A percentile compares a stretch with the other conserved stretches of the same genome.
These are phyloP conservation scores for Venturia carpophila DNA, from an alignment of 2,329 filamentous ascomycete species.

Conservation along the genomic window DNA sequence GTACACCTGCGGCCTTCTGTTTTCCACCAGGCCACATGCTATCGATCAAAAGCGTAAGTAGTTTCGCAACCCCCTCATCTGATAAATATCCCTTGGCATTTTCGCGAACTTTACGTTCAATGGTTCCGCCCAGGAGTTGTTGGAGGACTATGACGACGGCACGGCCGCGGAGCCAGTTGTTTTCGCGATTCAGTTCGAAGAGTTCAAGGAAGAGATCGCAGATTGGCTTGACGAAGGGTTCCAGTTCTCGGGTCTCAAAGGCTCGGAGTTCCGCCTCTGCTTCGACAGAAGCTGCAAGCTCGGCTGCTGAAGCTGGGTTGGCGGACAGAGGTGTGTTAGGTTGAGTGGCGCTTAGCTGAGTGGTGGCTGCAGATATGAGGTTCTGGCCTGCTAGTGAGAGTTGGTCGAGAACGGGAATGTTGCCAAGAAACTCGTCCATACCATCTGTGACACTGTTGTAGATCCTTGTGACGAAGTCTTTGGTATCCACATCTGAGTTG, in stretches of 20 bases:
- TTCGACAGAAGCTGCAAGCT: conserved; percentile 50
- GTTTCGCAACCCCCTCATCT: conserved; percentile 70
- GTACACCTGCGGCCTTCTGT: conserved; percentile 40
- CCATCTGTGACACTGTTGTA: conserved; percentile 97
- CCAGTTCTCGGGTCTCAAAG: conserved; percentile 76
- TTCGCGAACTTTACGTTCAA: conserved; percentile 90
- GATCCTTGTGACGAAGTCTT: conserved; percentile 83
- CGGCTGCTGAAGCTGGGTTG: conserved; percentile 24
- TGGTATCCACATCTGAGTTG: conserved; percentile 51
- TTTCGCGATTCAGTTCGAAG: conserved; percentile 89
- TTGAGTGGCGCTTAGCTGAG: conserved; percentile 37
- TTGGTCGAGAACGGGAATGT: conserved; percentile 91
- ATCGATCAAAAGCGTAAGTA: conserved; percentile 64
- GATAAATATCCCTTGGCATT: conserved; percentile 64
- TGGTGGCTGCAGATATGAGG: conserved; percentile 65
- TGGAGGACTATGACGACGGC: conserved; percentile 95
- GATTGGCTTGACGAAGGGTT: conserved; percentile 96
- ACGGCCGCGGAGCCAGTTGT: conserved; percentile 92
- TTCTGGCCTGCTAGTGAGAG: conserved; percentile 89
- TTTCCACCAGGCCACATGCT: conserved; percentile 73
- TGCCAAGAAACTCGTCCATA: conserved; percentile 95
- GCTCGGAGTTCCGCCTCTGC: conserved; percentile 90
- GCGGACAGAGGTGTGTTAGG: conserved; percentile 44
- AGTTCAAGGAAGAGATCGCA: conserved; percentile 95
- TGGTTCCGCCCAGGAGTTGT: conserved; percentile 88